A percentile compares a stretch with the other conserved stretches of the same genome.
Evolutionary conservation across 192 early-diverging fungal species (phyloP).

Genomic region (Geranomyces michiganensis): DNA sequence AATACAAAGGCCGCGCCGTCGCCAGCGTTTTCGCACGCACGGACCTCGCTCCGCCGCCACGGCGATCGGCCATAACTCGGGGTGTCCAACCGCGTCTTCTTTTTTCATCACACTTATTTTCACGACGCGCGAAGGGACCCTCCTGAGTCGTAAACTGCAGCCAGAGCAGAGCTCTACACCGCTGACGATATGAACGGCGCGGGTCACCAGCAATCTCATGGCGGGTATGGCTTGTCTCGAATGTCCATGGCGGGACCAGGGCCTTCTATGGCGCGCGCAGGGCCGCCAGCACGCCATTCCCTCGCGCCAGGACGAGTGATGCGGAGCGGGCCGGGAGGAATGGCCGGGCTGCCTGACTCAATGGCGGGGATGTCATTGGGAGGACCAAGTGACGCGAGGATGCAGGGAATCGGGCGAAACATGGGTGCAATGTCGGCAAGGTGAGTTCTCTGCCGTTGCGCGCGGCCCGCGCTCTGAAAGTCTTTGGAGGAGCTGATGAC

Average conservation of each 20-base stretch:
- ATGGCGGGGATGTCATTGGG: background rate
- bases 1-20: background rate
- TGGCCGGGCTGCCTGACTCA: slow-evolving; percentile 21
- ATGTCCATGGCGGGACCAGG: background rate
- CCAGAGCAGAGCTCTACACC: too few relatives aligned
- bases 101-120: too few relatives aligned
- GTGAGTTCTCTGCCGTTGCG: background rate
- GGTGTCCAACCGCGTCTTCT: too few relatives aligned
- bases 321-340: slow-evolving; percentile 12
- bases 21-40: background rate
- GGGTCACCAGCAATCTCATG: background rate
- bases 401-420: slow-evolving; percentile 28
- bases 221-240: background rate
- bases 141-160: too few relatives aligned
- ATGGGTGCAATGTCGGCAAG: slow-evolving; percentile 26
- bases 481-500: background rate
- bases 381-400: slow-evolving; percentile 10
- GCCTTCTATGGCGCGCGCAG: background rate
- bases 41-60: too few relatives aligned
- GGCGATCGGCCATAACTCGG: too few relatives aligned
- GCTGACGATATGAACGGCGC: too few relatives aligned
- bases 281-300: slow-evolving; percentile 9
- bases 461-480: background rate
- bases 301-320: slow-evolving; percentile 4
- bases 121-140: too few relatives aligned